Evolutionary conservation across 306 rosid genomes (phyloP).

Genomic region (Canavalia ensiformis): DNA sequence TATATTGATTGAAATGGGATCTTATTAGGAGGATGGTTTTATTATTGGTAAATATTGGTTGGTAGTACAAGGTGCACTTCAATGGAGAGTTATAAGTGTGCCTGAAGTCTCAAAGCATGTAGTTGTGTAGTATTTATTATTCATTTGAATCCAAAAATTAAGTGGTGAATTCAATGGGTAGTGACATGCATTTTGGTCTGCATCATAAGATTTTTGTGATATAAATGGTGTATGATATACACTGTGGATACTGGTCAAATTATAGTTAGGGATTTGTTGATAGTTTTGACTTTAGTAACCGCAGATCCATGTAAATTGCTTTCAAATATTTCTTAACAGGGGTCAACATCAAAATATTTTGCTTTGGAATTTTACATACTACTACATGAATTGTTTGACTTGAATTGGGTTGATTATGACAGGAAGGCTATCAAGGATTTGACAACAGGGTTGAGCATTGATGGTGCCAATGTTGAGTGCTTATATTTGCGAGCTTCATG

Average conservation of each 20-base stretch:
- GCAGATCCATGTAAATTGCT: constrained; percentile 16
- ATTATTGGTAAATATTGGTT: constrained; percentile 32
- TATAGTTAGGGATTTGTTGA: constrained; percentile 23
- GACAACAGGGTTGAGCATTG: constrained; percentile 82
- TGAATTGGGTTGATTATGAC: constrained; percentile 50
- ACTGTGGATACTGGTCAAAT: neutral
- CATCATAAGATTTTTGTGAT: neutral
- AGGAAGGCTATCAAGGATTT: constrained; percentile 94
- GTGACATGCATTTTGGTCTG: constrained; percentile 29
- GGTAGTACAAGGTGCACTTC: constrained; percentile 4
- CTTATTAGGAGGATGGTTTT: constrained; percentile 13
- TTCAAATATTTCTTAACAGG: constrained; percentile 14
- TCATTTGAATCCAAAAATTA: constrained; percentile 9
- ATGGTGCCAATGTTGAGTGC: constrained; percentile 77
- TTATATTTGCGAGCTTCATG: constrained; percentile 93
- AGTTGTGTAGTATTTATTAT: constrained; percentile 10
- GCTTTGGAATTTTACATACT: constrained; percentile 28
- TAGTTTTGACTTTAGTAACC: constrained; percentile 52
- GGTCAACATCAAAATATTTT: neutral
- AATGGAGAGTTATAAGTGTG: constrained; percentile 6
- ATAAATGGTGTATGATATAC: neutral
- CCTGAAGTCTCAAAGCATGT: constrained; percentile 5
- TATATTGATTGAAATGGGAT: constrained; percentile 31
- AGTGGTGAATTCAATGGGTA: constrained; percentile 43
- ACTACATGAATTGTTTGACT: constrained; percentile 38